Evolutionary conservation across 768 basidiomycete genomes (phyloP).

Genomic region (Mycena galericulata): DNA sequence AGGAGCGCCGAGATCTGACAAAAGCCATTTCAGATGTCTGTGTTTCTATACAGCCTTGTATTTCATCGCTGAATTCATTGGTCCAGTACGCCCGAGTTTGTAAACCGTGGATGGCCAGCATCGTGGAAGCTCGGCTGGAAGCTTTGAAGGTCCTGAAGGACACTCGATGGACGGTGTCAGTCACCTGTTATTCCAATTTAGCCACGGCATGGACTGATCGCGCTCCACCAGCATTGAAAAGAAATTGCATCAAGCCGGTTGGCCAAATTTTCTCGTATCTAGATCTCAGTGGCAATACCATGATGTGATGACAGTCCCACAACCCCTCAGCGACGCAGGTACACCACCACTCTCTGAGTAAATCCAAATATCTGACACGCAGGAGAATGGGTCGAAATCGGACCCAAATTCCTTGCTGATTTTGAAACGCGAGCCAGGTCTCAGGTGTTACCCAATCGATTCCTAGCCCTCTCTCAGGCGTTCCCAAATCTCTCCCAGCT

Average conservation of each 20-base stretch:
- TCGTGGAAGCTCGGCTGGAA: background rate
- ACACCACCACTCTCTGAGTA: background rate
- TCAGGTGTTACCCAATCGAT: background rate
- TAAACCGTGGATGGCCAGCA: conserved; percentile 1
- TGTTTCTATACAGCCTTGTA: background rate
- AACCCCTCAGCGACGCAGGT: conserved; percentile 16
- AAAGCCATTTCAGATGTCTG: conserved; percentile 5
- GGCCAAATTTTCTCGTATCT: background rate
- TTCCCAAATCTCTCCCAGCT: background rate
- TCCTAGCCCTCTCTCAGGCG: background rate
- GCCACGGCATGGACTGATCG: background rate
- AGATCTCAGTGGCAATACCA: background rate
- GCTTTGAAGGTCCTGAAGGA: background rate
- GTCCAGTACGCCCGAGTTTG: conserved; percentile 1
- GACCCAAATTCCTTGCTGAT: background rate
- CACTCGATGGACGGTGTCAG: conserved; percentile 11
- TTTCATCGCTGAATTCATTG: background rate
- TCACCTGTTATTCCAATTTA: background rate
- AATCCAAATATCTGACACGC: background rate
- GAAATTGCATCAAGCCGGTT: conserved; percentile 23
- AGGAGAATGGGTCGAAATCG: conserved; percentile 18
- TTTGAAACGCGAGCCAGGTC: background rate
- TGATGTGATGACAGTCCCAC: background rate
- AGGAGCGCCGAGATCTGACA: conserved; percentile 13
- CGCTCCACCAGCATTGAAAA: background rate